phyloP scores from a whole-genome alignment of 352 stramenopile genomes.

The Aphanomyces euteiches region DNA sequence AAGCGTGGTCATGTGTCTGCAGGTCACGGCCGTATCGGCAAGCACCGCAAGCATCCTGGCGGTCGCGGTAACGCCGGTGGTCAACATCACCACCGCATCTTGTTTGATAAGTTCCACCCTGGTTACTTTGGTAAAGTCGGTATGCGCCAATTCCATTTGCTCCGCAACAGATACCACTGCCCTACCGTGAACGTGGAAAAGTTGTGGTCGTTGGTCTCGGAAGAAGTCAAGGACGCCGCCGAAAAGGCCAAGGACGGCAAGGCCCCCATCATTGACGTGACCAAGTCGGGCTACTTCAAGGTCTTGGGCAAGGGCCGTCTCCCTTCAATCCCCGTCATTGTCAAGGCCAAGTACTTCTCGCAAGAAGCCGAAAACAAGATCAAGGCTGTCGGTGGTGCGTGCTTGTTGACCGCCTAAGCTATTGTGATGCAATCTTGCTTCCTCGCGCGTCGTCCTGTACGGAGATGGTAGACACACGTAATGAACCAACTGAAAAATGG shows the following conservation, averaged over 20 bases:
- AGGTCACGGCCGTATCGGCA: slow-evolving; percentile 99
- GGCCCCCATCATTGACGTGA: slow-evolving; percentile 98
- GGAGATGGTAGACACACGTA: slow-evolving; percentile 31
- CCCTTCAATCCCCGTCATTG: slow-evolving; percentile 95
- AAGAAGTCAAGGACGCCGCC: slow-evolving; percentile 96
- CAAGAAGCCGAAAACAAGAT: slow-evolving; percentile 99
- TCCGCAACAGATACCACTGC: slow-evolving; percentile 96
- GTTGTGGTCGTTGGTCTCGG: slow-evolving; percentile 97
- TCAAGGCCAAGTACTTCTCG: slow-evolving; percentile 99
- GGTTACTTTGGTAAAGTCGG: slow-evolving; percentile 99
- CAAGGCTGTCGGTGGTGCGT: slow-evolving; percentile 97
- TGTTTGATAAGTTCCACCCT: slow-evolving; percentile 99
- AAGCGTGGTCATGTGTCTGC: slow-evolving; percentile 99
- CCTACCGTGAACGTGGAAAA: slow-evolving; percentile 99
- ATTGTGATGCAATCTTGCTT: background rate
- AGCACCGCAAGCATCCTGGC: slow-evolving; percentile 99
- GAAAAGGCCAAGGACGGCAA: slow-evolving; percentile 94
- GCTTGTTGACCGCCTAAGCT: slow-evolving; percentile 96
- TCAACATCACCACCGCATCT: slow-evolving; percentile 99
- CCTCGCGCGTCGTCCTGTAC: slow-evolving; percentile 12
- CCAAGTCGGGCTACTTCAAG: slow-evolving; percentile 99
- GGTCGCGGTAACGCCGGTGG: slow-evolving; percentile 99
- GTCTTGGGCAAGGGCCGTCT: slow-evolving; percentile 99
- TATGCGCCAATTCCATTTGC: slow-evolving; percentile 99
- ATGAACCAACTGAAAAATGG: slow-evolving; percentile 33